These are phyloP conservation scores for Lepiota brunneoincarnata DNA, from an alignment of 768 basidiomycete genomes.

Conservation along the genomic window DNA sequence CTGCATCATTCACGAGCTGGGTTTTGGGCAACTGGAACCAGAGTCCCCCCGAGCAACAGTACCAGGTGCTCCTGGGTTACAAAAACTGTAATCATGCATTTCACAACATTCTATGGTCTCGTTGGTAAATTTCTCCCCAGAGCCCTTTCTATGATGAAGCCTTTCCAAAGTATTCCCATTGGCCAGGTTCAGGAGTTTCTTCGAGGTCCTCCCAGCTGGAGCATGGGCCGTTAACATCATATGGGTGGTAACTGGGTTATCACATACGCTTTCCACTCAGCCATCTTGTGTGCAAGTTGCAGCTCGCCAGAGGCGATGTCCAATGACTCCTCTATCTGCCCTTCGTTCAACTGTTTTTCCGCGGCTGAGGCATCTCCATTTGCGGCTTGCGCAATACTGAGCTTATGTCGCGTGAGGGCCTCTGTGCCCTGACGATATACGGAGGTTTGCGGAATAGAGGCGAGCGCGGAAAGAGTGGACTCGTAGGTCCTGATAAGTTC, in stretches of 20 bases:
- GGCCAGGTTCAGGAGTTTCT: constrained; percentile 75
- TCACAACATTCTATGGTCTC: not conserved
- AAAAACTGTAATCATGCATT: not conserved
- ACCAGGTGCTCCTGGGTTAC: no score
- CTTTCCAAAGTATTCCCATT: constrained; percentile 84
- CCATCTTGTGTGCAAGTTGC: constrained; percentile 72
- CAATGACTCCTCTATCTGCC: constrained; percentile 85
- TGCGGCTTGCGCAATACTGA: constrained; percentile 67
- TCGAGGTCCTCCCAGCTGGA: constrained; percentile 86
- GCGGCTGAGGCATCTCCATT: constrained; percentile 62
- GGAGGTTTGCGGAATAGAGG: constrained; percentile 73
- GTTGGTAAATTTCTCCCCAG: not conserved
- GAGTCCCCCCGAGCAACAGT: no score
- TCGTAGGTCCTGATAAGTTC: constrained; percentile 73
- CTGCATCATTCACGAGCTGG: constrained; percentile 7
- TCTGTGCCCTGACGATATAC: constrained; percentile 90
- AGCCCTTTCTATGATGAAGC: constrained; percentile 19
- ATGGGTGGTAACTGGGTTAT: constrained; percentile 5
- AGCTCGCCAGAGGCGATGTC: constrained; percentile 83
- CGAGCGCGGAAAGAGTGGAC: constrained; percentile 67
- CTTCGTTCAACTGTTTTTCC: constrained; percentile 78
- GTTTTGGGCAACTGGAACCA: no score
- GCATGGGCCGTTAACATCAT: constrained; percentile 8
- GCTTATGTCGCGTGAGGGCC: constrained; percentile 77
- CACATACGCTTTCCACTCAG: constrained; percentile 96